phyloP scores from a whole-genome alignment of 169 alveolate genomes.

The Miamiensis avidus region DNA sequence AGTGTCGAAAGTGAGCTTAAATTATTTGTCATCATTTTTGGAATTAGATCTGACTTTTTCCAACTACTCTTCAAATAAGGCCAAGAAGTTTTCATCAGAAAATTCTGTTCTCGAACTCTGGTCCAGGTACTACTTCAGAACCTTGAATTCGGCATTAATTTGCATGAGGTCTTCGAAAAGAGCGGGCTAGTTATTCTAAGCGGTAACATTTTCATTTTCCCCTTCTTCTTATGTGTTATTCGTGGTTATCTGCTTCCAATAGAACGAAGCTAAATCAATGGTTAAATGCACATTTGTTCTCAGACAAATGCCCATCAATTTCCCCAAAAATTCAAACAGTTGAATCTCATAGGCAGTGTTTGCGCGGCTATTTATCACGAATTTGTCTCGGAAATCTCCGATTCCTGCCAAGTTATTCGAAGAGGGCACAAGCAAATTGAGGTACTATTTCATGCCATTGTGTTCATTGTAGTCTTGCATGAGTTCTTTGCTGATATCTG shows the following conservation, averaged over 20 bases:
- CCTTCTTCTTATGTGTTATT: no score
- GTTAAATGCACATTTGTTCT: constrained; percentile 85
- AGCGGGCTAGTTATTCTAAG: no score
- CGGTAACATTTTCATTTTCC: no score
- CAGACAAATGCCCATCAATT: constrained; percentile 85
- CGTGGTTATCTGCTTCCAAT: constrained; percentile 87
- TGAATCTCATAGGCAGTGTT: constrained; percentile 62
- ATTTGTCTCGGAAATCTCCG: constrained; percentile 79
- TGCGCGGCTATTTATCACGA: constrained; percentile 69
- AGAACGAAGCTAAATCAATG: constrained; percentile 76
- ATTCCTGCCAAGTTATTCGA: constrained; percentile 67
- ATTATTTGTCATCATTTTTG: no score
- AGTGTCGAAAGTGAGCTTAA: no score
- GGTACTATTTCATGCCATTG: constrained; percentile 2
- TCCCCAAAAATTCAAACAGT: constrained; percentile 84
- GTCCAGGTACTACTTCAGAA: constrained; percentile 61
- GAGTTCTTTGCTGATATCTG: constrained; percentile 80
- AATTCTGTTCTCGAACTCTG: constrained; percentile 45
- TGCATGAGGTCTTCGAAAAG: constrained; percentile 75
- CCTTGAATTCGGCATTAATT: constrained; percentile 74
- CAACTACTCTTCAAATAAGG: no score
- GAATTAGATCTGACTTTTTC: no score
- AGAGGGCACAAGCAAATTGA: constrained; percentile 50
- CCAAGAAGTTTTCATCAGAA: constrained; percentile 62
- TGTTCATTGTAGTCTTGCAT: constrained; percentile 4